Evolutionary conservation across 202 grass and related monocot genomes (phyloP).

Genomic region (Thinopyrum obtusiflorum): DNA sequence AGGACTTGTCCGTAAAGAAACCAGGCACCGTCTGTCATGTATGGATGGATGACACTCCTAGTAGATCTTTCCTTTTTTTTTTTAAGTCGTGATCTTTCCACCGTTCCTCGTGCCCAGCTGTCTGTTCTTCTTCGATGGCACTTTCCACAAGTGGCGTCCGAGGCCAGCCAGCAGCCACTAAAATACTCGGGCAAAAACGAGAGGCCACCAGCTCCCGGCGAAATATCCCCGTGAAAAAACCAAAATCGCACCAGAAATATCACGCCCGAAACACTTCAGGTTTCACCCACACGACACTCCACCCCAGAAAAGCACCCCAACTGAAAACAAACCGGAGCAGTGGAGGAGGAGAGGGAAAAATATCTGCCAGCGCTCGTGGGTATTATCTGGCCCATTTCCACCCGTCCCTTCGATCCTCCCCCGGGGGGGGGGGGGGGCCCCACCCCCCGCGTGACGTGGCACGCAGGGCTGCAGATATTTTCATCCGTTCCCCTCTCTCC

Average conservation of each 20-base stretch:
- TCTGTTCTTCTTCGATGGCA: neutral
- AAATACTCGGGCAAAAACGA: conserved; percentile 16
- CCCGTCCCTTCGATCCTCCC: neutral
- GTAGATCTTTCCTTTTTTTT: neutral
- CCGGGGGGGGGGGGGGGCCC: too few species aligned
- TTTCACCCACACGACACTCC: neutral
- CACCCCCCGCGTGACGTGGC: conserved; percentile 39
- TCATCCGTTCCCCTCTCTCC: neutral
- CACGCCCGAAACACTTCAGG: neutral
- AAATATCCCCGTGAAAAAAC: conserved; percentile 5
- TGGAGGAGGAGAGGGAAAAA: neutral
- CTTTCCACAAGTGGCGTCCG: neutral
- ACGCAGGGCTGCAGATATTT: conserved; percentile 35
- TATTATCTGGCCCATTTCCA: neutral
- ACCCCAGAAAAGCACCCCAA: neutral
- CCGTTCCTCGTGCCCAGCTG: neutral
- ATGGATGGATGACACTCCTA: neutral
- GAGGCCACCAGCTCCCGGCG: conserved; percentile 12
- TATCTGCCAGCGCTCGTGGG: neutral
- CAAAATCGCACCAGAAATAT: neutral
- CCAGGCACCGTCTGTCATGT: neutral
- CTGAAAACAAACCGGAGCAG: neutral
- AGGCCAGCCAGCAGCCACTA: conserved; percentile 6
- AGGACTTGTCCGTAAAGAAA: neutral
- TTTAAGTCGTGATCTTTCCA: neutral